A percentile compares a stretch with the other conserved stretches of the same genome.
Conservation (phyloP, 768 basidiomycete genomes). For the Roridomyces roridus region DNA sequence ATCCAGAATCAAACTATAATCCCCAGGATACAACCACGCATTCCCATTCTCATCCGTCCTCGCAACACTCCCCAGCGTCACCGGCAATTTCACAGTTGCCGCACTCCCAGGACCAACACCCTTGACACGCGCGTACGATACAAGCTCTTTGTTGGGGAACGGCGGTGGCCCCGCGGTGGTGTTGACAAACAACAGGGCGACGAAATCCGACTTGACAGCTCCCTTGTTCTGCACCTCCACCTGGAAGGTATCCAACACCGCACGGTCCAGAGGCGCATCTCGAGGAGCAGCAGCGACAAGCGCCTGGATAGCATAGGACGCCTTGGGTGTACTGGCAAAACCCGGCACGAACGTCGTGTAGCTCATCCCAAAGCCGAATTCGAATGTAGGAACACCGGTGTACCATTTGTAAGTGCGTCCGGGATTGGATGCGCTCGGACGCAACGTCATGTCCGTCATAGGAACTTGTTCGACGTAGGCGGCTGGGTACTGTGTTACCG, state of each 20-base stretch:
- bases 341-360: constrained; percentile 55
- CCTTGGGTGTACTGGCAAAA: constrained; percentile 44
- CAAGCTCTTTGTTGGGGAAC: constrained; percentile 55
- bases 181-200: constrained; percentile 57
- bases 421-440: constrained; percentile 52
- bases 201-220: constrained; percentile 57
- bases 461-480: constrained; percentile 50
- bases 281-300: constrained; percentile 35
- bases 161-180: constrained; percentile 56
- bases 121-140: constrained; percentile 52
- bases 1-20: constrained; percentile 13
- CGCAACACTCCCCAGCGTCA: constrained; percentile 14
- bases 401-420: constrained; percentile 68
- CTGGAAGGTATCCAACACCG: constrained; percentile 52
- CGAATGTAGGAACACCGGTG: constrained; percentile 53
- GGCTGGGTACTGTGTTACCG: constrained; percentile 59
- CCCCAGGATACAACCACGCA: constrained; percentile 11
- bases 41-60: constrained; percentile 12
- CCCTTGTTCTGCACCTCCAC: constrained; percentile 58
- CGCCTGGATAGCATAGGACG: constrained; percentile 45
- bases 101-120: constrained; percentile 33
- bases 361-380: constrained; percentile 61
- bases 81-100: constrained; percentile 11
- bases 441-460: constrained; percentile 66
- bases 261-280: constrained; percentile 42